phyloP scores from a whole-genome alignment of 2,329 filamentous ascomycete species.

The Sporothrix curviconia region DNA sequence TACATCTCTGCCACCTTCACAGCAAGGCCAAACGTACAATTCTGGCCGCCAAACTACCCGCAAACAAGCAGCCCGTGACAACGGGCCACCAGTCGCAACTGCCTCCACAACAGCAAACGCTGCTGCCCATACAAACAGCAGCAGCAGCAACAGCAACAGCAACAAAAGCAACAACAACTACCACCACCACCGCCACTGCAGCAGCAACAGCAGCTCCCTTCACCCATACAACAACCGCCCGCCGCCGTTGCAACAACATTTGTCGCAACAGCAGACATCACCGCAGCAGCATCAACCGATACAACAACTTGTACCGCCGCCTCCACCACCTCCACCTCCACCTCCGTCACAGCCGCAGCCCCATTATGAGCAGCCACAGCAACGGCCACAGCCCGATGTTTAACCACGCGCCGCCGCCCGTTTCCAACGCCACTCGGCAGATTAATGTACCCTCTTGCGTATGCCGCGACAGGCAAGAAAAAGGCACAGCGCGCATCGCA shows the following conservation, averaged over 20 bases:
- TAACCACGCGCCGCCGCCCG: conserved; percentile 19
- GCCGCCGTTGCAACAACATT: too few species aligned
- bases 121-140: not conserved
- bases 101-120: not conserved
- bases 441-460: conserved; percentile 37
- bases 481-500: conserved; percentile 61
- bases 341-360: not conserved
- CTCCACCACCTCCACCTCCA: conserved; percentile 38
- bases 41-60: not conserved
- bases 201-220: too few species aligned
- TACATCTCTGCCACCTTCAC: not conserved
- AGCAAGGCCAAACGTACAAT: not conserved
- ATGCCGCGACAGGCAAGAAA: conserved; percentile 43
- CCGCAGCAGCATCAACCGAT: conserved; percentile 25
- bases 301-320: conserved; percentile 21
- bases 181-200: conserved; percentile 22
- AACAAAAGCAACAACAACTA: conserved; percentile 45
- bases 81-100: not conserved
- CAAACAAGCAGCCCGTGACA: not conserved
- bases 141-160: conserved; percentile 18
- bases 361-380: conserved; percentile 21
- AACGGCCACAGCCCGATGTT: conserved; percentile 25
- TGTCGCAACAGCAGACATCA: too few species aligned
- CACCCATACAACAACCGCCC: too few species aligned
- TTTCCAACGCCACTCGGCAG: conserved; percentile 35